Conservation (phyloP, 2,329 filamentous ascomycete genomes). For the Colletotrichum cereale region DNA sequence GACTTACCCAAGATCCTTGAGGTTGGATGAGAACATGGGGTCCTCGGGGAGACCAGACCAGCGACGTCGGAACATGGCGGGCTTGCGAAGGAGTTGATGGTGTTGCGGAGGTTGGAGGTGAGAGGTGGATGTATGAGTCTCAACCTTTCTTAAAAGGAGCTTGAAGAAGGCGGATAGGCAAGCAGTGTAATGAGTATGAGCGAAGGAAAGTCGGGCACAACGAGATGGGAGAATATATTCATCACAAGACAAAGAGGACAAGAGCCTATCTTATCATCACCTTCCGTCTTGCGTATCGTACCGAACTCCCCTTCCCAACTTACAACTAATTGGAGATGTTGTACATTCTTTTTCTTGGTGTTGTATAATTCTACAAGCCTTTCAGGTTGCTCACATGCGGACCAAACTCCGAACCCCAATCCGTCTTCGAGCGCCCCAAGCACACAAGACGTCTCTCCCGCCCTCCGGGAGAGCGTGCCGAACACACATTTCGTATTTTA, state of each 20-base stretch:
- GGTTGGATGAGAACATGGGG: slow-evolving; percentile 71
- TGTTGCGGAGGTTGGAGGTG: no score
- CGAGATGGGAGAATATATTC: not conserved
- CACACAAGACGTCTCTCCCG: not conserved
- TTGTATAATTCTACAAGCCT: slow-evolving; percentile 21
- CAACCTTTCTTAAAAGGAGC: not conserved
- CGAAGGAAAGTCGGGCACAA: not conserved
- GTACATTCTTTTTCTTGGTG: slow-evolving; percentile 24
- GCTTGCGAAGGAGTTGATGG: not conserved
- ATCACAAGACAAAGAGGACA: not conserved
- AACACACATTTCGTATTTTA: slow-evolving; percentile 22
- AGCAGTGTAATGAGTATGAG: no score
- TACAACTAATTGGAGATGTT: slow-evolving; percentile 8
- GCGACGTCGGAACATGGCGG: slow-evolving; percentile 80
- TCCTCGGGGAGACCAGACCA: slow-evolving; percentile 79
- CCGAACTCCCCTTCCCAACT: not conserved
- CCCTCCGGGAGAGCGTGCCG: not conserved
- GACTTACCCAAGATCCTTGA: slow-evolving; percentile 79
- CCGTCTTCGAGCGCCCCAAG: slow-evolving; percentile 1
- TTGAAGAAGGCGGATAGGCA: not conserved
- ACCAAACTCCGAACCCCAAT: slow-evolving; percentile 10
- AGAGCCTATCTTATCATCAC: not conserved
- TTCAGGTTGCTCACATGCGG: slow-evolving; percentile 5
- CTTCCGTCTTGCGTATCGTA: not conserved
- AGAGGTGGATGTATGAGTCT: not conserved